Evolutionary conservation across 2,329 filamentous ascomycete genomes (phyloP), one percentile per base, ranked within the genome.

Genomic region (Trichoderma afroharzianum): DNA sequence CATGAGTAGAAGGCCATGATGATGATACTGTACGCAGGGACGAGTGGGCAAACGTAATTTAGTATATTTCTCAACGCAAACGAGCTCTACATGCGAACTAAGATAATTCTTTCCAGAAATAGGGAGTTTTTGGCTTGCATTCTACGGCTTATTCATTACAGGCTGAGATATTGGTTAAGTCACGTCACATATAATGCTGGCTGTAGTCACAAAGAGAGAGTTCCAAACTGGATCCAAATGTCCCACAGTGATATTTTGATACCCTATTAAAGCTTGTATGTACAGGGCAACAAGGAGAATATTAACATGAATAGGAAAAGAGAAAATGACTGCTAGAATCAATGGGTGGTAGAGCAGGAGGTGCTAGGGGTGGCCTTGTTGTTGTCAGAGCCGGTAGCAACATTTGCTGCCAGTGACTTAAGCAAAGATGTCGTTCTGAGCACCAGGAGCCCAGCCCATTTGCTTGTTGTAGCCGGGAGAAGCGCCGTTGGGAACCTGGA

Each of bases 391-490:
- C 43, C 14, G 15, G 14, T 55, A 26, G 30, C 43, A 9, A 7
- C 18, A 50, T 32, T 47, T 30, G 26, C 6, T 53, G 32, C 6
- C 18, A 14, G 32, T 39, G 4, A 6, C n/a, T 50, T 24, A n/a
- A 2, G 6, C 9, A 50, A 75, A 76, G 53, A 79, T 78, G 39
- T 79, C 77, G 24, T 76, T 77, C 62, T 78, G 77, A 2, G 76
- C 75, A 32, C 76, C 77, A 18, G 74, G 67, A 50, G 70, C 39
- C 71, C 73, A 80, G 4, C 78, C 77, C 75, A 78, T 78, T 18
- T 75, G 75, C 30, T 55, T 43, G 66, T 76, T 78, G 59, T 79
- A 80, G 3, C 73, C 74, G 3, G 77, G 77, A 12, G 75, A 75
- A 21, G 73, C 71, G 5, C 76, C 77, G 39, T 73, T 70, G 12